Evolutionary conservation across 208 protist genomes (phyloP), one percentile per base, ranked within the genome.

Genomic region (Sergeia podlipaevii): DNA sequence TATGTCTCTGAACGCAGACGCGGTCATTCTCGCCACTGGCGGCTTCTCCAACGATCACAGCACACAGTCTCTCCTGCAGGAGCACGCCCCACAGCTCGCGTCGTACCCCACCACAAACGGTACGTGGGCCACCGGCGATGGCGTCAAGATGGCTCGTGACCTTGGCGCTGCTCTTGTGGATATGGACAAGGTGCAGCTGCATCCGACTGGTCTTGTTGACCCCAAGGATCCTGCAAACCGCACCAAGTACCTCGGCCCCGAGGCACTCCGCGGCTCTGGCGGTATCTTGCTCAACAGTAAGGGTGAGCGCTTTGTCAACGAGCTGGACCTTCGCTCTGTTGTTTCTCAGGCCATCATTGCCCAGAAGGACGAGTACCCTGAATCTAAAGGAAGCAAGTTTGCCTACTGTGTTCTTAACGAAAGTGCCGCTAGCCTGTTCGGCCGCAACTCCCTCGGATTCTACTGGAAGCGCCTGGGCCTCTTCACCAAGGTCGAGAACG

Each of bases 171-270:
- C 57, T n/a, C 62, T 94, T 37, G 78, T 96, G 21, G 83, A 97
- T 61, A 96, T 98, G 89, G 92, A 97, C 67, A 80, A 97, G 68
- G 88, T 97, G 45, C 88, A 95, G 65, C 70, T 99, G 11, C 97
- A 99, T 59, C 97, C 97, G n/a, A 99, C 97, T 23, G 93, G 89
- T 18, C 92, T 98, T 23, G 46, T 98, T 13, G 73, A 98, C 61
- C 92, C 94, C 6, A 85, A 81, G 39, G 76, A 98, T 29, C 97
- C 96, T 0, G 42, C 64, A 1, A 83, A 73, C 38, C 47, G 52
- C 28, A 92, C 85, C 38, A 97, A 98, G 76, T 96, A 92, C 65
- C 87, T 99, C 33, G 93, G 89, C 26, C 89, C 96, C 13, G 97
- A 99, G 78, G 95, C 96, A 15, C 74, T 98, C 38, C 87, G 97